Percentiles rank a stretch among this genome's conserved stretches.
phyloP scores from a whole-genome alignment of 169 alveolate species.

The Plasmodium chabaudi region DNA sequence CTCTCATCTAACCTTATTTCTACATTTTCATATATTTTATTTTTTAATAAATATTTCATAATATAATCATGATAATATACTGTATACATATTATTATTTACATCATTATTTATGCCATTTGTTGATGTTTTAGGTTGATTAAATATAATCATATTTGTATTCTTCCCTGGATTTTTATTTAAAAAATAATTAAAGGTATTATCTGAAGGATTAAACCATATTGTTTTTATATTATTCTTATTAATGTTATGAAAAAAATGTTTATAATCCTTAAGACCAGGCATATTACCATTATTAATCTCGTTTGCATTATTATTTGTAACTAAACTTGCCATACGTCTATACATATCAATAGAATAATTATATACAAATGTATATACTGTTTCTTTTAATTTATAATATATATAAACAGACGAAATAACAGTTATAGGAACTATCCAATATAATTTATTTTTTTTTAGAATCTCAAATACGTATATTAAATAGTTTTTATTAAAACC shows the following conservation, averaged over 20 bases:
- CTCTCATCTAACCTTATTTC: constrained; percentile 38
- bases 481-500: constrained; percentile 13
- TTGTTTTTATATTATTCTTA: constrained; percentile 48
- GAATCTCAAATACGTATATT: background rate
- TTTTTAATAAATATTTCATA: constrained; percentile 62
- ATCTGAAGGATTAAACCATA: constrained; percentile 27
- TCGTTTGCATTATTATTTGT: background rate
- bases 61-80: constrained; percentile 56
- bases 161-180: constrained; percentile 1
- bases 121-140: background rate
- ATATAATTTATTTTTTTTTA: constrained; percentile 33
- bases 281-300: background rate
- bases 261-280: constrained; percentile 20
- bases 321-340: background rate
- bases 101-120: background rate
- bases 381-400: constrained; percentile 29
- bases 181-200: constrained; percentile 40
- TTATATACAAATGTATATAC: constrained; percentile 1
- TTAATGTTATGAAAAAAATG: constrained; percentile 62
- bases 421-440: constrained; percentile 68
- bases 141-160: background rate
- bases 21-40: constrained; percentile 53
- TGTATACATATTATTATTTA: constrained; percentile 7
- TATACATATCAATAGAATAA: constrained; percentile 16
- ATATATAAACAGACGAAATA: constrained; percentile 18